A percentile compares a stretch with the other conserved stretches of the same genome.
phyloP scores from a whole-genome alignment of 1,284 basidiomycete genomes.

The Tilletia setariae region DNA sequence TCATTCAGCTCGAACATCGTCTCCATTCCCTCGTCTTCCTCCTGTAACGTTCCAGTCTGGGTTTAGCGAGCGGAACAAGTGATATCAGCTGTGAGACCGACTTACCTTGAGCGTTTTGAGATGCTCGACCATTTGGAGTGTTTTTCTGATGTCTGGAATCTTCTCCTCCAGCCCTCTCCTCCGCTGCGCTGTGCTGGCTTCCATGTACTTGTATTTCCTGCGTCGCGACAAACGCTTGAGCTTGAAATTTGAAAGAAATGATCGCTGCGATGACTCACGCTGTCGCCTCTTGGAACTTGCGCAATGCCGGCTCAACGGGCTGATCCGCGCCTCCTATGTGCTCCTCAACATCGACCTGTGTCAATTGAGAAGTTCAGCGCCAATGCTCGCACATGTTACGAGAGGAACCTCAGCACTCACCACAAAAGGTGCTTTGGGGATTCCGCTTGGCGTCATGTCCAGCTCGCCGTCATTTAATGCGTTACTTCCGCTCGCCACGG shows the following conservation, averaged over 20 bases:
- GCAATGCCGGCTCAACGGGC: constrained; percentile 74
- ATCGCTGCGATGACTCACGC: constrained; percentile 62
- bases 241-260: background rate
- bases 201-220: constrained; percentile 99
- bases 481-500: background rate
- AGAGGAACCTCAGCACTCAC: constrained; percentile 60
- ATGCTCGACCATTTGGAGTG: constrained; percentile 81
- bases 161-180: constrained; percentile 80
- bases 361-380: no score
- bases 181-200: constrained; percentile 76
- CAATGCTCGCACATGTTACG: background rate
- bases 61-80: background rate
- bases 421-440: constrained; percentile 90
- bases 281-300: constrained; percentile 84
- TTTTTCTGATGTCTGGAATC: constrained; percentile 94
- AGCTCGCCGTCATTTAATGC: background rate
- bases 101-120: constrained; percentile 59
- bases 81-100: no score
- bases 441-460: constrained; percentile 65
- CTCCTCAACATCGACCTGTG: constrained; percentile 75
- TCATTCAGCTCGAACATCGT: constrained; percentile 95
- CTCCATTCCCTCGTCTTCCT: constrained; percentile 63
- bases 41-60: constrained; percentile 22
- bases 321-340: constrained; percentile 77
- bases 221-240: constrained; percentile 21